Base-by-base conservation (phyloP, 768 basidiomycete species). In the Tylopilus plumbeoviolaceoides region DNA sequence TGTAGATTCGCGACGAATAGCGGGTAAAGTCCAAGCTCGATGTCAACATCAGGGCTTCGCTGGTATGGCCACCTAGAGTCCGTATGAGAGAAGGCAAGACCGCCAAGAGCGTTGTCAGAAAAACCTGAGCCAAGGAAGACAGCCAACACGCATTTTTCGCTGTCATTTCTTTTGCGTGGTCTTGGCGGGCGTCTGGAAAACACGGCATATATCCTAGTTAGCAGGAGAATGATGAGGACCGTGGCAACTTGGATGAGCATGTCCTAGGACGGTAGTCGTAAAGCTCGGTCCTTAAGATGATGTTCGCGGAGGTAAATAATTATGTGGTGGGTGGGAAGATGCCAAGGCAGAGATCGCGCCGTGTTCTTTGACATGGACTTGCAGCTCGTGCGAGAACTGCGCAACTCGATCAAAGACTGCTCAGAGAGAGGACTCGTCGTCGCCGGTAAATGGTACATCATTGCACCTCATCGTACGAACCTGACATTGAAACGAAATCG, bases 111-210 rank as follows among this genome's bases (percentile, higher is more conserved):
- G 27, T 42, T 49, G 18, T 47, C 45, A 28, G 48, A 70, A 76
- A 63, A 63, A 89, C 95, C 95, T 67, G 95, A 98, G 52, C 95
- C 95, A 12, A 98, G 80, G 63, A 98, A 97, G 47, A 97, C 82
- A 4, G 89, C 93, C 15, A 97, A 71, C 35, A 66, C 68, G 55
- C 79, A 80, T 55, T 59, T 74, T 43, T 67, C 60, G 7, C 41
- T 39, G 1, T 54, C 52, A 10, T 30, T 54, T 52, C 55, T 56
- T 41, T 44, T 53, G n/a, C 51, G 55, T 33, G 49, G 40, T 39
- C 58, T 61, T 49, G 59, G 40, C 8, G 49, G 18, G 18, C 40
- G 25, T 3, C 18, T 56, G 56, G 48, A 52, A 18, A 67, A 28
- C 35, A 66, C 50, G 27, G 59, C 21, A 50, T 47, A 62, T 46